Evolutionary conservation across 331 rosid genomes (phyloP), one percentile per base, ranked within the genome.

Genomic region (Telfairia occidentalis): DNA sequence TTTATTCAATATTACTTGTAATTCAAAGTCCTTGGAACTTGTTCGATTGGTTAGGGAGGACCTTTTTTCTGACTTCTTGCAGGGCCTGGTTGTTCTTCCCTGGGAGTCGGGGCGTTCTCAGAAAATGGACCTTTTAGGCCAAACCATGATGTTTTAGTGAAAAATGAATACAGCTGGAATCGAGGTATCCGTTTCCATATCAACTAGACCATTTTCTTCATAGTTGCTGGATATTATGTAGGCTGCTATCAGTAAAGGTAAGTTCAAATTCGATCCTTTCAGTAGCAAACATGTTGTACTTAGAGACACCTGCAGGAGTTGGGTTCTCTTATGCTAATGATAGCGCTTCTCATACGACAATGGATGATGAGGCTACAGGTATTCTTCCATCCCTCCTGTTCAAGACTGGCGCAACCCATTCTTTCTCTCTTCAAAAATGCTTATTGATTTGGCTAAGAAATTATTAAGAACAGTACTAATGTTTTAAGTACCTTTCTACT

Each of bases 121-220:
- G 89, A 86, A 45, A 86, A 83, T 77, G 87, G 89, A 5, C 89
- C 89, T 9, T 86, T 86, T 71, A 83, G 89, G 85, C 87, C 89
- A 13, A 77, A 80, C 65, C 87, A 85, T 40, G 79, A 81, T 16
- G 74, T 75, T 0, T 38, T 86, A 57, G 82, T 70, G 13, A 75
- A 63, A 73, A 86, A 86, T 69, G 78, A 86, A 65, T 73, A 83
- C 30, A 86, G 89, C 77, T 86, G 89, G 89, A 86, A 83, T 21
- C 79, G 79, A 81, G 89, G 89, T 83, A 60, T 19, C 9, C 38
- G 2, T 21, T 42, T 63, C 63, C 9, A 2, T 50, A 23, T 18
- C 40, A 28, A 23, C 34, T 30, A 24, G 13, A 60, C 40, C 42
- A 16, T 2, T 60, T 60, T 30, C 26, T 60, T 32, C 69, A 13